Evolutionary conservation across 169 alveolate genomes (phyloP), one percentile per base, ranked within the genome.

Genomic region (Theileria orientalis): DNA sequence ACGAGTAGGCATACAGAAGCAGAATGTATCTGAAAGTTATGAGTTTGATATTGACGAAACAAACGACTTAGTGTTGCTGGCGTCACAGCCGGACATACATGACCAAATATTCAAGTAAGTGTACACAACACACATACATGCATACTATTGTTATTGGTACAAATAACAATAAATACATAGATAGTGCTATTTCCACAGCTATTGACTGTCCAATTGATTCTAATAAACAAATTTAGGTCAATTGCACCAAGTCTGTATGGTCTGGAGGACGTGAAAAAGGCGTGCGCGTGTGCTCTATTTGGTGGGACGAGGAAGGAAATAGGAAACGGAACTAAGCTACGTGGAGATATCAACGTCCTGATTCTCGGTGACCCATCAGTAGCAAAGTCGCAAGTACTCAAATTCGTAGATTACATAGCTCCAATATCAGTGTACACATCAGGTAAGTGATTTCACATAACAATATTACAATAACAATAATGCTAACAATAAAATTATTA

Each of bases 341-440:
- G 99, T 90, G 99, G 99, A 25, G 99, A 97, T 87, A 88, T 94
- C 41, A 94, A 95, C 80, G 92, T 95, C 33, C 74, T 96, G 40
- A 87, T 96, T 85, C 91, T 97, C 25, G 99, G 99, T 29, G 99
- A 98, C 83, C 99, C 99, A 0, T 96, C 99, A 25, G 97, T 98
- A 5, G 99, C 99, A 49, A 98, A 98, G 77, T 95, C 99, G 57
- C 98, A 98, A 90, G 94, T 96, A 76, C 80, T 96, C 57, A 98
- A 98, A 90, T 97, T 96, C 80, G 99, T 97, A 13, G 97, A 96
- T 49, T 92, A 98, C 78, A 96, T 95, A 19, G 98, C 99, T 0
- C 99, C 99, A 35, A 95, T 97, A 46, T 95, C 99, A 9, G 98
- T 98, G 25, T 98, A 98, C 83, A 98, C 99, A 11, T 93, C 92